phyloP scores from a whole-genome alignment of 2,329 filamentous ascomycete genomes.

The Thelonectria discophora region DNA sequence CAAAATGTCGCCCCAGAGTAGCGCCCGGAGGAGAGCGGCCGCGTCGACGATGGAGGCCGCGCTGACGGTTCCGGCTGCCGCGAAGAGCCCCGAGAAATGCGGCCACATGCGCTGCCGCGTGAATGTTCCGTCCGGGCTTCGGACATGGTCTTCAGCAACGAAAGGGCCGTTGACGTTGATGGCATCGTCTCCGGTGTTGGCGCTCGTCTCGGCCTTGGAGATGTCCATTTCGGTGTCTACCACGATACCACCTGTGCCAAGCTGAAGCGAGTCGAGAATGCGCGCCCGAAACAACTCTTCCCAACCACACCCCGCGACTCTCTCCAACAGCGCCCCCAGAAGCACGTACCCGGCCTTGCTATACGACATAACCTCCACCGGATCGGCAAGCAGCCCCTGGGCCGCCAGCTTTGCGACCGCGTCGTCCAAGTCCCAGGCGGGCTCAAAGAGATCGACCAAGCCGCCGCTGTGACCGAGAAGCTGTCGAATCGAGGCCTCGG shows the following conservation, averaged over 20 bases:
- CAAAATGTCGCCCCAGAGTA: conserved; percentile 1
- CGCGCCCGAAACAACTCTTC: neutral
- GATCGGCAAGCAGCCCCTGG: neutral
- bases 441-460: conserved; percentile 14
- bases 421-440: conserved; percentile 4
- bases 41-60: neutral
- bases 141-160: conserved; percentile 10
- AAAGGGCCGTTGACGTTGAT: conserved; percentile 4
- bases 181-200: neutral
- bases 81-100: conserved; percentile 1
- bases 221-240: neutral
- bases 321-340: conserved; percentile 2
- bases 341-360: conserved; percentile 14
- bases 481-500: conserved; percentile 2
- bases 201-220: neutral
- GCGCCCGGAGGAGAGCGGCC: neutral
- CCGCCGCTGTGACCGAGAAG: conserved; percentile 1
- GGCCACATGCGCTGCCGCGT: conserved; percentile 12
- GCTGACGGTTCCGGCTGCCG: conserved; percentile 2
- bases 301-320: neutral
- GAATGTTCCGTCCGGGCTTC: conserved; percentile 1
- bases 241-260: neutral
- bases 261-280: neutral
- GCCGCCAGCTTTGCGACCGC: neutral
- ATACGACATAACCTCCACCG: conserved; percentile 10